Base-by-base conservation (phyloP, 116 monocot species). In the Papilionanthe hybrid region DNA sequence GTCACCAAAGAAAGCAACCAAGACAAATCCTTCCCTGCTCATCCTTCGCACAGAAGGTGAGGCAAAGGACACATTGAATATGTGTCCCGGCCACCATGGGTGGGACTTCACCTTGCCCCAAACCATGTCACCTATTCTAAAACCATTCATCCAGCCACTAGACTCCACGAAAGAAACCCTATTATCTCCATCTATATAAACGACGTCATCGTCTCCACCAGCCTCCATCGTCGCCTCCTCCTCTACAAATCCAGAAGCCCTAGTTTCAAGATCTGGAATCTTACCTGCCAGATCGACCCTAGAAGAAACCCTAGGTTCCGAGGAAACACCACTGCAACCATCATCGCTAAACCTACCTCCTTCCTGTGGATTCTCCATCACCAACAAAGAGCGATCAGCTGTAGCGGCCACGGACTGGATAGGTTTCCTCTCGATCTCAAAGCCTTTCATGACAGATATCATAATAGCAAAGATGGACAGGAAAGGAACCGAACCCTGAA, bases 41-140 rank as follows among this genome's bases (percentile, higher is more conserved):
- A 79, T 79, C 55, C 85, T 78, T 25, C 88, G 85, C 30, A 94
- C 94, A 7, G 86, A 47, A 53, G 80, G 76, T 8, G 90, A 87
- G 0, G 93, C 93, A 23, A 93, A 87, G 15, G 87, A 81, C n/a
- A 85, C 94, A 53, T 94, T 86, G 81, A 87, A 98, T 72, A 96
- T 87, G 72, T 90, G 87, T 49, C 98, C 98, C 0, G 98, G 98
- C 98, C 98, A 98, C 98, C 98, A 98, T 0, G 98, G 98, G 68
- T 98, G 93, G 30, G 93, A 93, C 79, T 95, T 91, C 22, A 95
- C 95, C 82, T 93, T 95, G 27, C 91, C 96, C 96, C 93, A 91
- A 10, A 93, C 90, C 93, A 97, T 94, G 72, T 97, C 96, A 4
- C 92, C 96, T 20, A 78, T 63, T 69, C 86, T 75, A 44, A 90